Conservation (phyloP, 352 stramenopile genomes). For the Phytophthora capsici region DNA sequence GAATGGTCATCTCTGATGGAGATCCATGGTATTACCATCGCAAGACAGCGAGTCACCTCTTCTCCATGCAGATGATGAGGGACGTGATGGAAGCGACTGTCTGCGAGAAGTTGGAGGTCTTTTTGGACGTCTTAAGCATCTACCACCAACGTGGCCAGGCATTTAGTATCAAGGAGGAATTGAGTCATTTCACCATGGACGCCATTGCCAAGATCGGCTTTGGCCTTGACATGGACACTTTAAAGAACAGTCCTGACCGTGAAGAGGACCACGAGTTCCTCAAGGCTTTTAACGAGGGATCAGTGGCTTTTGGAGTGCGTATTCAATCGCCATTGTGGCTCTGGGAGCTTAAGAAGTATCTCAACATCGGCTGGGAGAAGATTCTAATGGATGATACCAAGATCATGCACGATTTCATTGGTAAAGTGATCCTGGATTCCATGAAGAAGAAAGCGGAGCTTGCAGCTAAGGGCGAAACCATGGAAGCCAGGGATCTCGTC, state of each 20-base stretch:
- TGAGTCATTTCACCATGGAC: slow-evolving; percentile 69
- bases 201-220: slow-evolving; percentile 70
- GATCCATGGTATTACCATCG: slow-evolving; percentile 66
- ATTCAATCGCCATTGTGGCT: slow-evolving; percentile 41
- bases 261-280: slow-evolving; percentile 56
- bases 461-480: slow-evolving; percentile 45
- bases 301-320: slow-evolving; percentile 39
- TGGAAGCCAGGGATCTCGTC: slow-evolving; percentile 51
- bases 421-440: slow-evolving; percentile 58
- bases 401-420: slow-evolving; percentile 54
- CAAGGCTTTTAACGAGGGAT: slow-evolving; percentile 48
- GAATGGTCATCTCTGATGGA: slow-evolving; percentile 48
- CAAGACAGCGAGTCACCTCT: slow-evolving; percentile 87
- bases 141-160: slow-evolving; percentile 21
- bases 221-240: slow-evolving; percentile 46
- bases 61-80: slow-evolving; percentile 63
- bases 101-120: slow-evolving; percentile 32
- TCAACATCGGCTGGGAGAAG: slow-evolving; percentile 51
- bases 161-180: slow-evolving; percentile 52
- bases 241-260: slow-evolving; percentile 38
- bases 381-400: slow-evolving; percentile 46
- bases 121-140: slow-evolving; percentile 34
- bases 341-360: slow-evolving; percentile 40
- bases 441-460: slow-evolving; percentile 55
- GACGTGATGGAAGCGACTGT: slow-evolving; percentile 52